phyloP scores from a whole-genome alignment of 1,284 basidiomycete species.

The Ustilago shanxiensis region DNA sequence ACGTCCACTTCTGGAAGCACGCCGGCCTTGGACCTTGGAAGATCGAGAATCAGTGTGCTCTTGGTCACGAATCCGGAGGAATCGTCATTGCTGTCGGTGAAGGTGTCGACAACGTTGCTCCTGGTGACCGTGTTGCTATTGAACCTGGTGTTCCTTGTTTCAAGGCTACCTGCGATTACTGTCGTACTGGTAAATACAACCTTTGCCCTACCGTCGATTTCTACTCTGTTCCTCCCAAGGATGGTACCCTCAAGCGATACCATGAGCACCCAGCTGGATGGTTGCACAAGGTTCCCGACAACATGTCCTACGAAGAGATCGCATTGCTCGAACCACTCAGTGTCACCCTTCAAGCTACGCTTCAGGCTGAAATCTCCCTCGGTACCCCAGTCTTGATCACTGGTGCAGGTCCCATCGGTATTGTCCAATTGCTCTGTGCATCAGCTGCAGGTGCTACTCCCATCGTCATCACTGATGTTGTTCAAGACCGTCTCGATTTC shows the following conservation, averaged over 20 bases:
- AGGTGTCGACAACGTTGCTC: constrained; percentile 60
- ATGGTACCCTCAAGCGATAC: constrained; percentile 69
- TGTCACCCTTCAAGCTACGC: constrained; percentile 74
- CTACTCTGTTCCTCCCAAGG: constrained; percentile 69
- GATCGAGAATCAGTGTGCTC: constrained; percentile 61
- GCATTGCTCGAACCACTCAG: constrained; percentile 74
- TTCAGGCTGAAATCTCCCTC: constrained; percentile 72
- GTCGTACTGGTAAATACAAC: constrained; percentile 74
- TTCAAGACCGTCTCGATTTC: constrained; percentile 73
- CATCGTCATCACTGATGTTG: constrained; percentile 74
- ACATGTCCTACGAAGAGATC: constrained; percentile 72
- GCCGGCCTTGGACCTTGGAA: constrained; percentile 66
- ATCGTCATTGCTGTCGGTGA: constrained; percentile 65
- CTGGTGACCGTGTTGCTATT: constrained; percentile 66
- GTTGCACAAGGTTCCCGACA: constrained; percentile 73
- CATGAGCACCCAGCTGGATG: constrained; percentile 74
- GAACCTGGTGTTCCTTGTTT: constrained; percentile 72
- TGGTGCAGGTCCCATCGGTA: constrained; percentile 72
- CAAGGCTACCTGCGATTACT: constrained; percentile 72
- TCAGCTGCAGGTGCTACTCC: constrained; percentile 74
- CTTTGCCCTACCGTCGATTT: constrained; percentile 69
- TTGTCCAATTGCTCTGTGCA: constrained; percentile 73
- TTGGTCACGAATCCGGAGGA: constrained; percentile 67
- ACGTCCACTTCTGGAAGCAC: constrained; percentile 75
- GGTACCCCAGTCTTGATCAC: constrained; percentile 67